Conservation (phyloP, 441 rosid genomes). For the Hura crepitans region DNA sequence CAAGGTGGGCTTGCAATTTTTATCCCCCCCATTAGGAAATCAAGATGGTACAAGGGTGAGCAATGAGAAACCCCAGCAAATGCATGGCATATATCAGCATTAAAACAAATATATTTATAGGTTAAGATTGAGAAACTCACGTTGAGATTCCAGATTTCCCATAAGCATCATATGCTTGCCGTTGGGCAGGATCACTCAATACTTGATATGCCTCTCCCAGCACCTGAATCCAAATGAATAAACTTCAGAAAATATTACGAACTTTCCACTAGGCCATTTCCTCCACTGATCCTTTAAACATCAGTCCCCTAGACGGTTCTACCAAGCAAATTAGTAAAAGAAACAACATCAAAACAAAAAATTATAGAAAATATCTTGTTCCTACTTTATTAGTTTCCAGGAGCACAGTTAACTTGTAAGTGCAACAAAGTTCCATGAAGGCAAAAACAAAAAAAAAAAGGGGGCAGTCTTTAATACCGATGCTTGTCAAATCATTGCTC, state of each 20-base stretch:
- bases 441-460: neutral
- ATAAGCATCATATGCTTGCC: constrained; percentile 84
- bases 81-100: constrained; percentile 13
- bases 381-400: neutral
- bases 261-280: neutral
- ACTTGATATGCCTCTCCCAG: constrained; percentile 98
- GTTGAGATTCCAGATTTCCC: constrained; percentile 96
- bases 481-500: neutral
- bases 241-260: constrained; percentile 14
- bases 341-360: neutral
- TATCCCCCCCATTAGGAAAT: neutral
- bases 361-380: neutral
- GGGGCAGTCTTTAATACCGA: neutral
- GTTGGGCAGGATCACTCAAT: constrained; percentile 78
- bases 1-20: neutral
- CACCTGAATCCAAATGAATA: constrained; percentile 43
- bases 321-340: neutral
- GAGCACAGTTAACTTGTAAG: neutral
- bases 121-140: constrained; percentile 54
- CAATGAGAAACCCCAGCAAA: neutral
- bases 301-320: neutral
- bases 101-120: constrained; percentile 24
- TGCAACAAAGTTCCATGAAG: constrained; percentile 1
- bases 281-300: neutral
- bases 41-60: neutral